Conservation (phyloP, 108 stramenopile species). For the Schizochytrium sp. region DNA sequence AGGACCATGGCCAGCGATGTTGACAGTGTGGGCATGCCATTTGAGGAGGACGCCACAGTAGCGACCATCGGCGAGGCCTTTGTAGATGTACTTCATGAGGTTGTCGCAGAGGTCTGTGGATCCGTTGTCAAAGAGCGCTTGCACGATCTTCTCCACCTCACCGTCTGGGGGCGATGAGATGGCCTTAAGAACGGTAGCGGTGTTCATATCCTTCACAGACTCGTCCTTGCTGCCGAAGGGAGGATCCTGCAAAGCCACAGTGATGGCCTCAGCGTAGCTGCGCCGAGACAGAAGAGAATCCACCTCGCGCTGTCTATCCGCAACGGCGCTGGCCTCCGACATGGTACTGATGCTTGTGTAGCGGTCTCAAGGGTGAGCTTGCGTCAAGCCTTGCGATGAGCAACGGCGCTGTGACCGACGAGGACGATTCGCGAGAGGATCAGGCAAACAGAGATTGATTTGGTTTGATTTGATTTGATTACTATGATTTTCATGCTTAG, state of each 20-base stretch:
- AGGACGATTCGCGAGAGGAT: too few relatives aligned
- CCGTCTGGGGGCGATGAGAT: conserved; percentile 48
- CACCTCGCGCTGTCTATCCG: conserved; percentile 34
- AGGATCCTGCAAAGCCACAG: conserved; percentile 8
- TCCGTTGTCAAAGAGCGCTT: background rate
- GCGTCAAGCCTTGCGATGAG: too few relatives aligned
- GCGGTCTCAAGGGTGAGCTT: too few relatives aligned
- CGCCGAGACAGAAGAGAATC: conserved; percentile 24
- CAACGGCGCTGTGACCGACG: too few relatives aligned
- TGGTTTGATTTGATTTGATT: too few relatives aligned
- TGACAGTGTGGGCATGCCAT: conserved; percentile 57
- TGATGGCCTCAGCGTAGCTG: conserved; percentile 28
- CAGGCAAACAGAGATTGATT: too few relatives aligned
- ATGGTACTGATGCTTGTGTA: background rate
- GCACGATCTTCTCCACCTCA: conserved; percentile 48
- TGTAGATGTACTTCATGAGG: conserved; percentile 66
- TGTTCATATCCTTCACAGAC: conserved; percentile 20
- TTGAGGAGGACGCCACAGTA: conserved; percentile 60
- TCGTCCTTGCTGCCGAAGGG: conserved; percentile 31
- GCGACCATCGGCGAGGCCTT: conserved; percentile 9
- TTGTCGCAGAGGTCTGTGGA: conserved; percentile 61
- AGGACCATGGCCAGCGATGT: conserved; percentile 45
- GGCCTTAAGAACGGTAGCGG: conserved; percentile 60
- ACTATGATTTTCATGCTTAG: too few relatives aligned
- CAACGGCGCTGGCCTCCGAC: background rate